Conservation (phyloP, 805 yeast species). For the Saccharomycopsis fibuligera region DNA sequence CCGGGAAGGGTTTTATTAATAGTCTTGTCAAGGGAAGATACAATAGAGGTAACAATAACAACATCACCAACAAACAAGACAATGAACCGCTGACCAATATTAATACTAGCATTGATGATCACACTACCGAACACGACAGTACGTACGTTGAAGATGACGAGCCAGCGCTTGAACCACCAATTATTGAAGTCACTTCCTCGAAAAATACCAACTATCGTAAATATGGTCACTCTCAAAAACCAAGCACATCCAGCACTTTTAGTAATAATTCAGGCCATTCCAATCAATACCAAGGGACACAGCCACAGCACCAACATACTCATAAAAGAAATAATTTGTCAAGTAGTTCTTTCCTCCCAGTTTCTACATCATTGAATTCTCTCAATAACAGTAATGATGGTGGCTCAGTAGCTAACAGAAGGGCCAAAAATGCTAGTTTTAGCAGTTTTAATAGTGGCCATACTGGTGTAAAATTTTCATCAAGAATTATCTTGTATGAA, state of each 20-base stretch:
- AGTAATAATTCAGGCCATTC: slow-evolving; percentile 2
- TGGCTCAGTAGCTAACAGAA: neutral
- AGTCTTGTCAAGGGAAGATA: slow-evolving; percentile 4
- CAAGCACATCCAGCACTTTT: neutral
- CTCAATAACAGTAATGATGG: neutral
- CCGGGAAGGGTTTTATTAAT: neutral
- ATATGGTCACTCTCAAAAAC: too few species aligned
- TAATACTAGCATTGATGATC: too few species aligned
- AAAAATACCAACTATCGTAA: neutral
- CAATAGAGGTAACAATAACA: neutral
- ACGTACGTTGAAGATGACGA: too few species aligned
- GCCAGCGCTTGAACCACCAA: slow-evolving; percentile 1
- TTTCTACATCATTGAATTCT: slow-evolving; percentile 10
- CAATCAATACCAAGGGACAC: neutral
- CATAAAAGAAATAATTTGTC: slow-evolving; percentile 9
- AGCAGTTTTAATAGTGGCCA: neutral
- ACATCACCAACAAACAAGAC: neutral
- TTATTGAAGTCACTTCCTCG: slow-evolving; percentile 3
- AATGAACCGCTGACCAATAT: neutral
- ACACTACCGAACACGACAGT: neutral
- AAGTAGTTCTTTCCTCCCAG: slow-evolving; percentile 3
- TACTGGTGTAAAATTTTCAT: slow-evolving; percentile 57
- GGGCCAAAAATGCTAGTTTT: neutral
- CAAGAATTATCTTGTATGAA: slow-evolving; percentile 76
- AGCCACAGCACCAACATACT: slow-evolving; percentile 2